A percentile compares a stretch with the other conserved stretches of the same genome.
phyloP scores from a whole-genome alignment of 2,329 filamentous ascomycete species.

The Colletotrichum destructivum region DNA sequence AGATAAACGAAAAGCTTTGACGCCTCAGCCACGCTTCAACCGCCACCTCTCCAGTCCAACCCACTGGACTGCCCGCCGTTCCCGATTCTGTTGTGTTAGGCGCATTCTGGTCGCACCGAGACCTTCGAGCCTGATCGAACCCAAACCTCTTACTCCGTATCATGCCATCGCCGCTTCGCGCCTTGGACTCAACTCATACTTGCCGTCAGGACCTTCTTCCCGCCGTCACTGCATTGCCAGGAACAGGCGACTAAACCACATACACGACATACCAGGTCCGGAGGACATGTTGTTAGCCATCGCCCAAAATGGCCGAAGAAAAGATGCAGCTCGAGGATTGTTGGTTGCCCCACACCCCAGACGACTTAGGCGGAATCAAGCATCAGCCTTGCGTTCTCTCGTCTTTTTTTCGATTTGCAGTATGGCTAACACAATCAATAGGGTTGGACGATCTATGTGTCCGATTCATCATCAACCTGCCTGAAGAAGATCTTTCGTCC shows the following conservation, averaged over 20 bases:
- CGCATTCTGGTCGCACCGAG: constrained; percentile 38
- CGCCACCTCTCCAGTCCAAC: neutral
- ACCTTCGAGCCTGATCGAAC: constrained; percentile 38
- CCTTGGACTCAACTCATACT: constrained; percentile 32
- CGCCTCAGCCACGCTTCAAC: constrained; percentile 12
- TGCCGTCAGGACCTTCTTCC: constrained; percentile 24
- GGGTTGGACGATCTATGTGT: constrained; percentile 98
- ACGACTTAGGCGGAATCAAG: constrained; percentile 6
- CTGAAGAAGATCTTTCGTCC: constrained; percentile 88
- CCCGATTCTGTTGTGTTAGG: constrained; percentile 20
- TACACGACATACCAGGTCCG: neutral
- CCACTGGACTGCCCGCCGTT: constrained; percentile 10
- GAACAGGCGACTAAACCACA: constrained; percentile 24
- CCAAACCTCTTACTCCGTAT: constrained; percentile 28
- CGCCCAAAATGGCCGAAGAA: constrained; percentile 78
- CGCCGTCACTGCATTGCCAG: constrained; percentile 10
- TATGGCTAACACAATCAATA: constrained; percentile 55
- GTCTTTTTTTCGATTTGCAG: neutral
- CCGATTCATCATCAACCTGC: constrained; percentile 97
- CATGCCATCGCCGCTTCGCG: constrained; percentile 31
- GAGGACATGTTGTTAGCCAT: constrained; percentile 42
- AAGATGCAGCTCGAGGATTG: constrained; percentile 94
- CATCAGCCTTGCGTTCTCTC: constrained; percentile 39
- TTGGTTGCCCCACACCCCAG: constrained; percentile 58
- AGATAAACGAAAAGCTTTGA: neutral